Base-by-base conservation (phyloP, 1,139 yeast genomes). In the Kodamaea ohmeri region DNA sequence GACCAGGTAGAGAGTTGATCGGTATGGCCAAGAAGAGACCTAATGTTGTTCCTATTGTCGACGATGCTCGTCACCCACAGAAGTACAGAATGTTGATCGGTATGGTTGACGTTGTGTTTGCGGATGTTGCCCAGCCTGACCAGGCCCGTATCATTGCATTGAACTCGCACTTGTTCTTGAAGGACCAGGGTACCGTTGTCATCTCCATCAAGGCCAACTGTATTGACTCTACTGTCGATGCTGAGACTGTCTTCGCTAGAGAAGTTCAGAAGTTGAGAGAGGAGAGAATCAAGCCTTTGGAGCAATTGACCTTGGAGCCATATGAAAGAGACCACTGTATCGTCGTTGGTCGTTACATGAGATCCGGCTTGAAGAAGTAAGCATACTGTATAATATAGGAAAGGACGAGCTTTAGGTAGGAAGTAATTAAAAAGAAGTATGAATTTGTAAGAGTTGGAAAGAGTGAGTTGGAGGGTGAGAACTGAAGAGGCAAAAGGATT, bases 1-100 rank as follows among this genome's bases (percentile, higher is more conserved):
- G 98, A 78, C 96, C 97, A 58, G 98, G 98, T 65, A 86, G 98
- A 78, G 98, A 92, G 71, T 80, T 92, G 71, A 90, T 94, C 61
- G 88, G 95, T 60, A 92, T 92, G 98, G 98, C 98, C 65, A 92
- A 92, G 81, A 92, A 92, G 94, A 87, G 98, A 80, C 97, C 98
- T 51, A 92, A 92, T 64, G 95, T 92, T 43, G 87, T 94, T 52
- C 98, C 98, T 59, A 92, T 92, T 67, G 90, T 92, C 65, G 98
- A 92, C 71, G 98, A 92, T 73, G 98, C 98, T 53, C 92, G 98
- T 78, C 98, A 92, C 73, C 98, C 98, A 58, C 98, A 92, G 68
- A 92, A 94, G 71, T 92, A 92, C 83, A 84, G 98, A 76, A 92
- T 92, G 97, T 80, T 92, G 59, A 77, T 92, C 49, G 96, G 97